Conservation (phyloP, 2,329 filamentous ascomycete species). For the Ascochyta koolunga region DNA sequence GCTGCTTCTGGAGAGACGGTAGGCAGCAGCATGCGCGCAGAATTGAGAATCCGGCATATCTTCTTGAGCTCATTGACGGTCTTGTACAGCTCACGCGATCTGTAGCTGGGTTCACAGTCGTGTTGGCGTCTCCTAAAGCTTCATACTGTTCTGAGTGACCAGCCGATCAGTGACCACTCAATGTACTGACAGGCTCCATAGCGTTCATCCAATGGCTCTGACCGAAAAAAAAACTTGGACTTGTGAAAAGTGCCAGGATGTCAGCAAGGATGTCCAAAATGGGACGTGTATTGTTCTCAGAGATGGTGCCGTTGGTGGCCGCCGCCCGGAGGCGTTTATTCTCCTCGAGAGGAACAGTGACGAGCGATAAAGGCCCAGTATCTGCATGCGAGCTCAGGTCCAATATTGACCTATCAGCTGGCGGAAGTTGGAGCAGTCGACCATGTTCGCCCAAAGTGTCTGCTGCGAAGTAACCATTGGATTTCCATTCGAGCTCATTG, state of each 20-base stretch:
- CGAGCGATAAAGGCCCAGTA: background rate
- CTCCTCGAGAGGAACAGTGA: conserved; percentile 7
- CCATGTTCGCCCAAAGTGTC: conserved; percentile 20
- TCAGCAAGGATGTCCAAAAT: conserved; percentile 8
- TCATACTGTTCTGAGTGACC: conserved; percentile 18
- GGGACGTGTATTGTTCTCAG: background rate
- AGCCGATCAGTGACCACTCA: background rate
- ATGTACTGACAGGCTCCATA: conserved; percentile 38
- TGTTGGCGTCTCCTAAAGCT: conserved; percentile 24
- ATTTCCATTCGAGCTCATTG: conserved; percentile 17
- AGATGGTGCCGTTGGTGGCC: background rate
- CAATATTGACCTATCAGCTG: conserved; percentile 1
- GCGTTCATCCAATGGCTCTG: conserved; percentile 57
- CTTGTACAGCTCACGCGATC: conserved; percentile 47
- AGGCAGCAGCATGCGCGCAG: conserved; percentile 46
- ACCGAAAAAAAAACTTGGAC: conserved; percentile 62
- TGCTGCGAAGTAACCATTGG: conserved; percentile 24
- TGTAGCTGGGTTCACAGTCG: conserved; percentile 41
- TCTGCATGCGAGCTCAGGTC: conserved; percentile 2
- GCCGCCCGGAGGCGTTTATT: background rate
- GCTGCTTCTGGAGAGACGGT: conserved; percentile 52
- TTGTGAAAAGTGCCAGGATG: conserved; percentile 50
- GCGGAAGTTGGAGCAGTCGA: conserved; percentile 1
- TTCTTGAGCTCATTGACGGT: conserved; percentile 54
- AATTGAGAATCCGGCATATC: conserved; percentile 60